Percentiles rank a stretch among this genome's conserved stretches.
These are phyloP conservation scores for Fusarium sp. DNA, from an alignment of 2,329 filamentous ascomycete species.

Conservation along the genomic window DNA sequence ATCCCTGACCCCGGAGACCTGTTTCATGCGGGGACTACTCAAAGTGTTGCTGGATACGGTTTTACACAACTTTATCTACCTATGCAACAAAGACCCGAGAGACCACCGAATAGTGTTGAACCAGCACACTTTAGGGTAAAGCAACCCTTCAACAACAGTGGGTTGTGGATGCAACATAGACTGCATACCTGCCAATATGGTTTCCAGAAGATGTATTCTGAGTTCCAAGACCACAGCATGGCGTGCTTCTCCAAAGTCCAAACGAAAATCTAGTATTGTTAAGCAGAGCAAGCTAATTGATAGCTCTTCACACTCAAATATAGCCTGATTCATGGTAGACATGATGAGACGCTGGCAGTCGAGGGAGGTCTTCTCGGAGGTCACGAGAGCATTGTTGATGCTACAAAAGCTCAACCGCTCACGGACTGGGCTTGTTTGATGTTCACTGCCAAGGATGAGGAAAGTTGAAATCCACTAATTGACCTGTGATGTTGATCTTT, in stretches of 20 bases:
- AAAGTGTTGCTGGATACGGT: slow-evolving; percentile 7
- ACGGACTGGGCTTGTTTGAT: slow-evolving; percentile 10
- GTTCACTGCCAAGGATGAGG: neutral
- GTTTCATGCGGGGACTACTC: slow-evolving; percentile 38
- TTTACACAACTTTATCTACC: neutral
- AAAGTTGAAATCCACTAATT: neutral
- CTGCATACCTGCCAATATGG: neutral
- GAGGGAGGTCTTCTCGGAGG: neutral
- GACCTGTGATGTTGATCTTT: neutral
- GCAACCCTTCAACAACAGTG: neutral
- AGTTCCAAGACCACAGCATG: neutral
- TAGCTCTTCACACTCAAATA: neutral
- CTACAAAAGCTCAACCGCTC: slow-evolving; percentile 2
- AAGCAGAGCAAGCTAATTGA: neutral
- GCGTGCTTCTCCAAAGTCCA: no score
- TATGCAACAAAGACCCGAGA: slow-evolving; percentile 2
- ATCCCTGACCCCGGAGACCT: slow-evolving; percentile 30
- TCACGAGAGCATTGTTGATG: neutral
- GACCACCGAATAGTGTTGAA: neutral
- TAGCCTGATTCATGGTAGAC: slow-evolving; percentile 2
- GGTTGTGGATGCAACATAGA: neutral
- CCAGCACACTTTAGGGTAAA: neutral
- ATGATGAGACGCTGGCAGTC: neutral
- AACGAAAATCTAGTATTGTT: neutral
- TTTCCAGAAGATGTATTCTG: neutral